Base-by-base conservation (phyloP, 2,329 filamentous ascomycete genomes). In the Lachnellula arida region DNA sequence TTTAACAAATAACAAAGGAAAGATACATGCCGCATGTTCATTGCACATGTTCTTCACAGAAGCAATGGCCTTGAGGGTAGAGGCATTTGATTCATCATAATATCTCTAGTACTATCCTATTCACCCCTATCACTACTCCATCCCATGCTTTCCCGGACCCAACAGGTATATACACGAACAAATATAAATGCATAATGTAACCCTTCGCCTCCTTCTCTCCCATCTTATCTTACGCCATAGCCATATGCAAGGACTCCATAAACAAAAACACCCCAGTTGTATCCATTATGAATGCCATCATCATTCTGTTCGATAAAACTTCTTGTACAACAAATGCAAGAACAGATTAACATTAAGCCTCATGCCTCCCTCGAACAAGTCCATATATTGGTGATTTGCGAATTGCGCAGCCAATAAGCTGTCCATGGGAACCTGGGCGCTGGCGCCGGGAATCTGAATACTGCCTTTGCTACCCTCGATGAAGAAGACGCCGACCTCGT, bases 291-390 rank as follows among this genome's bases (percentile, higher is more conserved):
- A 17, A 25, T 34, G 46, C 32, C 40, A 23, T 47, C 49, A 64
- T 60, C 57, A 63, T 46, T 86, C 83, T 58, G 85, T 87, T 59
- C 84, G 78, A 71, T 99, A 99, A 74, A 99, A 99, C 80, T 99
- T 99, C 82, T 95, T 96, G 79, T 97, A 97, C 65, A 99, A 82
- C 73, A 97, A 78, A 80, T 99, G 94, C 78, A 99, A 79, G 75
- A 99, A 84, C 69, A 99, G 74, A 76, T 99, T 99, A 68, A 99
- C 94, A 73, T 97, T 97, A 68, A 99, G 81, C 74, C 88, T 87
- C 70, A 97, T 79, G 61, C 81, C 82, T 53, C 87, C 86, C 71
- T 95, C 91, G 68, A 99, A 99, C 58, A 97, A 79, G 68, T 90
- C 91, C 84, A 97, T 92, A 72, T 96, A 96, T 74, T 97, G 91